A percentile compares a stretch with the other conserved stretches of the same genome.
These are phyloP conservation scores for Diospyros kaki DNA, from an alignment of 148 eudicot species.

Conservation along the genomic window DNA sequence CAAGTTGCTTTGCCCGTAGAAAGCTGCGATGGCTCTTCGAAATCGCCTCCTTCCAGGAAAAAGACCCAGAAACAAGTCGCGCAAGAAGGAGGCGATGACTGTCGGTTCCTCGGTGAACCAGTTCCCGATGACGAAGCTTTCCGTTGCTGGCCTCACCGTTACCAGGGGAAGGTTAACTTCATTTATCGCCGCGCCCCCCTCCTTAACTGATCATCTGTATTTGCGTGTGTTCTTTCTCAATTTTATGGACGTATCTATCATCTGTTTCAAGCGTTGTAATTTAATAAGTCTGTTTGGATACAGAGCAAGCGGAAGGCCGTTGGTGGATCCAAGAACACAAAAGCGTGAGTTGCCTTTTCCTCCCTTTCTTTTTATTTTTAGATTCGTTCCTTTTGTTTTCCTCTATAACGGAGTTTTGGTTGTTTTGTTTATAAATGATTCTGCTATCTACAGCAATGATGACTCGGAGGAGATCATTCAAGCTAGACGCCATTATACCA, in stretches of 20 bases:
- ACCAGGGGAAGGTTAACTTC: slow-evolving; percentile 17
- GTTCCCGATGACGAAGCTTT: slow-evolving; percentile 35
- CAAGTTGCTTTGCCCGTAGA: neutral
- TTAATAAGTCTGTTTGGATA: neutral
- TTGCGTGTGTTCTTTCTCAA: neutral
- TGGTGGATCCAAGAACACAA: neutral
- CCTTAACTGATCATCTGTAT: neutral
- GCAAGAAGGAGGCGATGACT: slow-evolving; percentile 11
- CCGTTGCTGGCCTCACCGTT: slow-evolving; percentile 51
- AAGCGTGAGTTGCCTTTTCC: neutral
- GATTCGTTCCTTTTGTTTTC: neutral
- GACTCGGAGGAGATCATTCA: slow-evolving; percentile 20
- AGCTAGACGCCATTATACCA: slow-evolving; percentile 43
- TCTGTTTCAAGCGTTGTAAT: neutral
- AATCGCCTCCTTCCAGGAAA: neutral
- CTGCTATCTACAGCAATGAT: slow-evolving; percentile 13
- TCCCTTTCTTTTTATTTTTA: neutral
- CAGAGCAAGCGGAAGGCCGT: neutral
- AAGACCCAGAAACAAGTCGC: neutral
- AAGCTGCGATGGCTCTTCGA: neutral
- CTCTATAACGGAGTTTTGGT: neutral
- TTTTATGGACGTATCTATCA: neutral
- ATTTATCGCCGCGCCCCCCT: neutral
- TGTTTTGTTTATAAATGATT: neutral
- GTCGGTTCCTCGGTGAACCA: slow-evolving; percentile 40